These are phyloP conservation scores for Mortierella sp. DNA, from an alignment of 371 early-diverging fungal species.

Conservation along the genomic window DNA sequence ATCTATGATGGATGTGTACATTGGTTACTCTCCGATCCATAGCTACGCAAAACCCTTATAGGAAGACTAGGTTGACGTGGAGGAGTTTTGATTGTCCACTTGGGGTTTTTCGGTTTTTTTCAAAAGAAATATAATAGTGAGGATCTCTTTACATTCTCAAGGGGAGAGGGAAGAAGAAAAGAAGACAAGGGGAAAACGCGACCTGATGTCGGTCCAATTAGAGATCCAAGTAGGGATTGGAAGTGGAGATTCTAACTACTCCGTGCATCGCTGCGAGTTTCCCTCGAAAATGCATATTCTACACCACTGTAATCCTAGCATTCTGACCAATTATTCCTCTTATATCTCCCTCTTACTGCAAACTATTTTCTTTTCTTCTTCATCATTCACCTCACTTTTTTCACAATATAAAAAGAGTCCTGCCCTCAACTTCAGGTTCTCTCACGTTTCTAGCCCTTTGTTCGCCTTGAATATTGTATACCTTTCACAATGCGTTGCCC, in stretches of 20 bases:
- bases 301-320: background rate
- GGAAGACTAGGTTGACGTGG: too few relatives aligned
- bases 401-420: background rate
- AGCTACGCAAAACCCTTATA: too few relatives aligned
- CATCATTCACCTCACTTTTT: background rate
- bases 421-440: background rate
- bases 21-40: too few relatives aligned
- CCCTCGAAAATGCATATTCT: background rate
- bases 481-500: constrained; percentile 46
- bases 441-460: background rate
- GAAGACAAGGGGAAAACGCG: background rate
- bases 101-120: background rate
- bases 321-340: background rate
- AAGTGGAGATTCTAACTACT: constrained; percentile 43
- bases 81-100: background rate
- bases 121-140: background rate
- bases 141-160: constrained; percentile 19
- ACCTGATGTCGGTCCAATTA: constrained; percentile 29
- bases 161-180: too few relatives aligned
- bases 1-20: too few relatives aligned
- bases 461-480: background rate
- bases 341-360: background rate
- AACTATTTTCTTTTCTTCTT: background rate
- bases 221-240: constrained; percentile 50
- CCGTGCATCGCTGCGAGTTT: constrained; percentile 8